A percentile compares a stretch with the other conserved stretches of the same genome.
Conservation (phyloP, 768 basidiomycete genomes). For the Termitomyces eurrhizus region DNA sequence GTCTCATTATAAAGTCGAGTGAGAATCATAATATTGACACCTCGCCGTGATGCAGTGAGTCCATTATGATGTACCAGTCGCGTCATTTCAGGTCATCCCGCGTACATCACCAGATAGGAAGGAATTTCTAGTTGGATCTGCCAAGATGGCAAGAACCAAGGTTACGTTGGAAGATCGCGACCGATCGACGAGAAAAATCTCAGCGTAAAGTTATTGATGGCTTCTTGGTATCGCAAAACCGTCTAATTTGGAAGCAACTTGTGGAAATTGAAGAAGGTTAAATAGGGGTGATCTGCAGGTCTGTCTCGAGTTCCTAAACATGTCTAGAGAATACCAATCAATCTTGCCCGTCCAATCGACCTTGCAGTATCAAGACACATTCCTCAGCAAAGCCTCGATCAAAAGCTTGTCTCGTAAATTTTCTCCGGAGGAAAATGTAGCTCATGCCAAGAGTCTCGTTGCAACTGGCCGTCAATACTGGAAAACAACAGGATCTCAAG, state of each 20-base stretch:
- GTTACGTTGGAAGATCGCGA: background rate
- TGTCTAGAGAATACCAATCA: background rate
- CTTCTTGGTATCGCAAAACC: background rate
- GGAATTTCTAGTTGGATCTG: background rate
- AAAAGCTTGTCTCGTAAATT: slow-evolving; percentile 38
- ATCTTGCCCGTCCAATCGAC: background rate
- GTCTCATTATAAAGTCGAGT: background rate
- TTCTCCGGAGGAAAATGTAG: slow-evolving; percentile 31
- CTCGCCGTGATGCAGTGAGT: background rate
- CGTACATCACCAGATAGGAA: background rate
- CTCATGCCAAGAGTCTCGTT: slow-evolving; percentile 29
- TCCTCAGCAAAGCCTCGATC: slow-evolving; percentile 33
- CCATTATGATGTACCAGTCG: background rate
- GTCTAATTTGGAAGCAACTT: background rate
- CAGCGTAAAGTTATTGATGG: background rate
- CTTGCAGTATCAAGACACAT: slow-evolving; percentile 20
- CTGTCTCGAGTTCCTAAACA: background rate
- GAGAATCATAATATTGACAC: background rate
- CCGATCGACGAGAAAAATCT: background rate
- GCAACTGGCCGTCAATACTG: slow-evolving; percentile 47
- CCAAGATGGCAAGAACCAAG: background rate
- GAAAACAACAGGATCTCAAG: slow-evolving; percentile 46
- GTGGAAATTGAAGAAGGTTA: background rate
- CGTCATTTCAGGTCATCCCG: background rate
- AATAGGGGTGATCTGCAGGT: slow-evolving; percentile 2